Conservation (phyloP, 75 land plant species). For the Picea sitchensis region DNA sequence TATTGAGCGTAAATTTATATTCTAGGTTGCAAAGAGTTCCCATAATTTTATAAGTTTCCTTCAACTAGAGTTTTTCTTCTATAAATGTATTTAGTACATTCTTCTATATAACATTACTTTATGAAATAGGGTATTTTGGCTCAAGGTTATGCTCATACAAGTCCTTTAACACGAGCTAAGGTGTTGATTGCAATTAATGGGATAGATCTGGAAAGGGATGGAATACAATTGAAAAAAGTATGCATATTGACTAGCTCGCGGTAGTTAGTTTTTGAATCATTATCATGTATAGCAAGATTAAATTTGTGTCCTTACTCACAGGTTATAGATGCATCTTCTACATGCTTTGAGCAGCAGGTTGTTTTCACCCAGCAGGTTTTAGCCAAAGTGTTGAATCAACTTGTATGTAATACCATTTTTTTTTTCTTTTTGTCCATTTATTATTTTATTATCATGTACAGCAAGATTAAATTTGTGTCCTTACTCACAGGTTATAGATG, state of each 20-base stretch:
- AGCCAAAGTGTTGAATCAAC: conserved; percentile 77
- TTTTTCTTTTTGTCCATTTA: background rate
- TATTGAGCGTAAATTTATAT: too few relatives aligned
- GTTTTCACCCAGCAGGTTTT: conserved; percentile 94
- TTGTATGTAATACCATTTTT: conserved; percentile 2
- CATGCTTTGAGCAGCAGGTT: conserved; percentile 86
- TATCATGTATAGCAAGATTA: background rate
- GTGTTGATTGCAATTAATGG: conserved; percentile 90
- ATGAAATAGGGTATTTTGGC: conserved; percentile 3
- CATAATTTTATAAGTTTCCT: background rate
- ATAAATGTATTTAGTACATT: background rate
- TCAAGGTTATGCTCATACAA: conserved; percentile 75
- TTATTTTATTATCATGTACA: background rate
- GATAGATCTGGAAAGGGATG: conserved; percentile 21
- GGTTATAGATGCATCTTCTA: conserved; percentile 97
- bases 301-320: conserved; percentile 9
- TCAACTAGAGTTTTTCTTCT: too few relatives aligned
- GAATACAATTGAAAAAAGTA: conserved; percentile 21
- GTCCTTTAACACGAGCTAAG: conserved; percentile 80
- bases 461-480: background rate
- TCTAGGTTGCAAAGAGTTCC: too few relatives aligned
- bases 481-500: conserved; percentile 79
- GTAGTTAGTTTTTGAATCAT: background rate
- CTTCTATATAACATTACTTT: background rate
- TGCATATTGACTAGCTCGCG: background rate